A percentile compares a stretch with the other conserved stretches of the same genome.
Conservation (phyloP, 1,284 basidiomycete species). For the Tausonia pullulans region DNA sequence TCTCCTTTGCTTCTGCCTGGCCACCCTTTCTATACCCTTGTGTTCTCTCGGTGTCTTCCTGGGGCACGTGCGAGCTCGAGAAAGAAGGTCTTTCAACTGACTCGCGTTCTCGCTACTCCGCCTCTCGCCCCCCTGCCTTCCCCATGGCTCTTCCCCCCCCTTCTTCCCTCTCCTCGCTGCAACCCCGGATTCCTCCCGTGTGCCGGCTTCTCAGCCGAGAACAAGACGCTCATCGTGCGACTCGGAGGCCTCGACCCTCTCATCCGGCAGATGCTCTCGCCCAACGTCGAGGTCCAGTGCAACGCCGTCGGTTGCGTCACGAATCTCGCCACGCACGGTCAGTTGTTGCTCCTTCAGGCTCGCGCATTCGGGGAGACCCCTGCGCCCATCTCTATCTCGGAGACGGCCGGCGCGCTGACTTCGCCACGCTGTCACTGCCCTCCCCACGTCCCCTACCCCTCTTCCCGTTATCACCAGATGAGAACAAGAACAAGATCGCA, state of each 20-base stretch:
- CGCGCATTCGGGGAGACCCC: not conserved
- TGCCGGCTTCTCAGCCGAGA: conserved; percentile 58
- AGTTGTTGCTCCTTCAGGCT: conserved; percentile 24
- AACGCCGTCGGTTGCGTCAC: conserved; percentile 99
- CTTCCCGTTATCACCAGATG: conserved; percentile 47
- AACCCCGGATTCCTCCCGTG: not conserved
- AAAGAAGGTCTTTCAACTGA: no score
- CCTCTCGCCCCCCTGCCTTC: no score
- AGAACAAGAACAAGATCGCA: conserved; percentile 99
- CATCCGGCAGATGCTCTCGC: conserved; percentile 97
- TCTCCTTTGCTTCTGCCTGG: not conserved
- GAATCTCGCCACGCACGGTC: conserved; percentile 95
- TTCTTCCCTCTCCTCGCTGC: not conserved
- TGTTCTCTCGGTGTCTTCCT: not conserved
- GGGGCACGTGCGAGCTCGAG: not conserved
- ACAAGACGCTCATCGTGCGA: conserved; percentile 97
- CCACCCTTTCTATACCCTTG: no score
- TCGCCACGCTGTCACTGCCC: not conserved
- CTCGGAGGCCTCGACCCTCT: conserved; percentile 95
- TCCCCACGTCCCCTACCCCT: conserved; percentile 8
- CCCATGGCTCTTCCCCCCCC: no score
- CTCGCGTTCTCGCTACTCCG: no score
- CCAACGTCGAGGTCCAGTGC: conserved; percentile 99
- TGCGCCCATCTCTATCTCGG: not conserved
- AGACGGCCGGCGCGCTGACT: not conserved